Evolutionary conservation across 2,329 filamentous ascomycete species (phyloP), one percentile per base, ranked within the genome.

Genomic region (Blastomyces parvus): DNA sequence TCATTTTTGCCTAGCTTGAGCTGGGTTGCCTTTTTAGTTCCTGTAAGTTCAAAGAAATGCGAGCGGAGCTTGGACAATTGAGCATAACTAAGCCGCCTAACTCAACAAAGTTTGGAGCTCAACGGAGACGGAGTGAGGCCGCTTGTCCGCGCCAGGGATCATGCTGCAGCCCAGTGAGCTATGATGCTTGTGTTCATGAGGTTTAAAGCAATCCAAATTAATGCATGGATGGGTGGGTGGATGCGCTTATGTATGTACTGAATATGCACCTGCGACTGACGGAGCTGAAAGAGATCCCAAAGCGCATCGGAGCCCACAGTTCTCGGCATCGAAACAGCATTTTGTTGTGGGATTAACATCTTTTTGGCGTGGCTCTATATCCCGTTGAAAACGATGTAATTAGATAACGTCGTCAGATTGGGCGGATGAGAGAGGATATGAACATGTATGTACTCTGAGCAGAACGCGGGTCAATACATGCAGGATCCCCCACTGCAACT

Each of bases 1-100:
- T 59, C 57, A 59, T 48, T 59, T 59, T 57, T 42, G 30, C 30
- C 52, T 22, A 55, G 30, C 48, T 50, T 27, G 48, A 27, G 48
- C 30, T 36, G 52, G 17, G 52, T 55, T 7, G 2, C 7, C 7
- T 9, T 55, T 55, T 55, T 36, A 55, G 27, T 33, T 55, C 52
- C 9, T 9, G 7, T 36, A 36, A 36, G 33, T 36, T 36, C 8
- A 8, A 36, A 36, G 1, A 36, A 5, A 55, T 33, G 7, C 9
- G 7, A n/a, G 52, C 19, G 30, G 27, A 55, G 52, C 52, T 50
- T 27, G 22, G 48, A 50, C 22, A 8, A 25, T 50, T 13, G 48
- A 50, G 27, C 48, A 50, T n/a, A n/a, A n/a, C n/a, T n/a, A n/a
- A n/a, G n/a, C n/a, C 22, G 48, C 13, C 11, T 50, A 25, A 27